A percentile compares a stretch with the other conserved stretches of the same genome.
These are phyloP conservation scores for Globisporangium paroecandrum DNA, from an alignment of 352 stramenopile genomes.

Conservation along the genomic window DNA sequence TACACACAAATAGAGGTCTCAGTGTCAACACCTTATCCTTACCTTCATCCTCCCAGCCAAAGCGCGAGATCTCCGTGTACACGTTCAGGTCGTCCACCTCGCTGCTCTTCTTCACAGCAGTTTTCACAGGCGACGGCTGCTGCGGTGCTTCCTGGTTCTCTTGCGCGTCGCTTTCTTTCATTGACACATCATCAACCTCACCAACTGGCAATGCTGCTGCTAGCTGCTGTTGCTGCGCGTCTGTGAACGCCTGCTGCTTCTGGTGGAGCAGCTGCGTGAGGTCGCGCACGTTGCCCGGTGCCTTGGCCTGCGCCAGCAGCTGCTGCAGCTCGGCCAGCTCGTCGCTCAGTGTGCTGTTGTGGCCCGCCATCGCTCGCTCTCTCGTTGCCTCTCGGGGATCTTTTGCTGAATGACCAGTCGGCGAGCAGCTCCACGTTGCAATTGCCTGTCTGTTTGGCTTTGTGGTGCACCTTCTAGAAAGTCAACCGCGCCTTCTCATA, in stretches of 20 bases:
- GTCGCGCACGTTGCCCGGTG: conserved; percentile 56
- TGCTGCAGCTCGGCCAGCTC: conserved; percentile 71
- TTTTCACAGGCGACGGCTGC: conserved; percentile 24
- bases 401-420: neutral
- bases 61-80: conserved; percentile 84
- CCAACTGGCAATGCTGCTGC: conserved; percentile 11
- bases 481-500: neutral
- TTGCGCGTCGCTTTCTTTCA: conserved; percentile 4
- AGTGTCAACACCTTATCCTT: neutral
- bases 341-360: conserved; percentile 27
- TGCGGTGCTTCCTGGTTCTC: conserved; percentile 13
- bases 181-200: neutral
- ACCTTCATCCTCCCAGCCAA: conserved; percentile 86
- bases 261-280: conserved; percentile 49
- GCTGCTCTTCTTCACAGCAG: conserved; percentile 14
- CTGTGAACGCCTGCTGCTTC: conserved; percentile 54
- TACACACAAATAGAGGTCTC: neutral
- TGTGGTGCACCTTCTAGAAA: neutral
- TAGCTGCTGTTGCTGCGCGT: conserved; percentile 17
- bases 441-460: neutral
- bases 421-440: neutral
- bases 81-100: conserved; percentile 38
- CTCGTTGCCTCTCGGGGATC: neutral
- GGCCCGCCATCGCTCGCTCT: conserved; percentile 21
- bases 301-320: conserved; percentile 53